Percentiles rank a stretch among this genome's conserved stretches.
phyloP scores from a whole-genome alignment of 1,284 basidiomycete species.

The Vanrija humicola region DNA sequence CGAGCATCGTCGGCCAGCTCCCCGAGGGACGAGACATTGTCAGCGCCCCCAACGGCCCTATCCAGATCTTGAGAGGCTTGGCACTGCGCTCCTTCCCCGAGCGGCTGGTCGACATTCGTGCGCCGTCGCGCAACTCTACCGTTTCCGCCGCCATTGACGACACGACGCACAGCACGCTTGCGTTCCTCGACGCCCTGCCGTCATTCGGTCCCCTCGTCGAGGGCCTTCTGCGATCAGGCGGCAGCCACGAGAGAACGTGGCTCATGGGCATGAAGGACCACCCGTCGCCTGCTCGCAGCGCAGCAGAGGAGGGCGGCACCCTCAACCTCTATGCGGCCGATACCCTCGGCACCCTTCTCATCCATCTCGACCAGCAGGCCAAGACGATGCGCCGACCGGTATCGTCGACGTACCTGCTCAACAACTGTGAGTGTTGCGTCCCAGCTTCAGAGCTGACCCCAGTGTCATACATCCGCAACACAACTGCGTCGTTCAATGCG shows the following conservation, averaged over 20 bases:
- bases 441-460: constrained; percentile 3
- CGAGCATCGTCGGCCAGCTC: constrained; percentile 17
- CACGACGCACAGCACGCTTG: constrained; percentile 40
- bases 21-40: constrained; percentile 20
- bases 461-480: constrained; percentile 49
- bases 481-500: constrained; percentile 34
- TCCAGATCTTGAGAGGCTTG: constrained; percentile 30
- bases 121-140: constrained; percentile 10
- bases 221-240: constrained; percentile 31
- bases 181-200: constrained; percentile 44
- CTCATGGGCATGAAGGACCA: constrained; percentile 47
- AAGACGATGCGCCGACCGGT: constrained; percentile 36
- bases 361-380: constrained; percentile 32
- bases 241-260: constrained; percentile 48
- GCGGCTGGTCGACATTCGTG: constrained; percentile 43
- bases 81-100: constrained; percentile 46
- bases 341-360: constrained; percentile 42
- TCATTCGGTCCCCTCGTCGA: constrained; percentile 36
- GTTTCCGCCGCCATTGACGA: constrained; percentile 30
- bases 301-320: constrained; percentile 41
- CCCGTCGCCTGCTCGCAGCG: constrained; percentile 30
- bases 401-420: constrained; percentile 42
- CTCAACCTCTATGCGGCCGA: constrained; percentile 48
- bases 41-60: constrained; percentile 15
- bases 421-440: constrained; percentile 40